Base-by-base conservation (phyloP, 805 yeast species). In the Metschnikowia aberdeeniae region DNA sequence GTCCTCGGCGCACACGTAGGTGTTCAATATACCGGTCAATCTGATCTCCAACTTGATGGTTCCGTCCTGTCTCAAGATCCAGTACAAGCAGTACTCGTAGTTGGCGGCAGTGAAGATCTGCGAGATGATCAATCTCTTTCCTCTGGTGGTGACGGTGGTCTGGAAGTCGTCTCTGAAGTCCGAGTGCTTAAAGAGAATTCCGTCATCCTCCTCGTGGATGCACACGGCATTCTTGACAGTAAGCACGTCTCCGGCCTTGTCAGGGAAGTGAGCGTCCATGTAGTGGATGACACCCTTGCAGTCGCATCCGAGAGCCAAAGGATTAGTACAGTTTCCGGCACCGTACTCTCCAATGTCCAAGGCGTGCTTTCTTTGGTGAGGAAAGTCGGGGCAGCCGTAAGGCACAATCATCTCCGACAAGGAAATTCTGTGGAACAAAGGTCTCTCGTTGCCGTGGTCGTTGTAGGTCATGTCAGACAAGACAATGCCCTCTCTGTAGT, bases 271-370 rank as follows among this genome's bases (percentile, higher is more conserved):
- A n/a, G 87, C 90, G 66, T 86, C 90, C 66, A 86, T 62, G 68
- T 86, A 86, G 64, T 86, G 90, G 57, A 86, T 86, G 36, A 80
- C 88, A 62, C 93, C 93, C 64, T 86, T 85, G 72, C 93, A 86
- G 65, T 86, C 93, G 63, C 93, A 86, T 34, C 92, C 92, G 44
- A 85, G 75, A 17, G 84, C 69, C 53, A 86, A 73, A 29, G 90
- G 86, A 67, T 86, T 86, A 43, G 93, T 82, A 82, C 86, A 81
- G 71, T 80, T 80, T 60, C 93, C 93, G 51, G 89, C 92, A 69
- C 93, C 93, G 62, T 85, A 85, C 65, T 86, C 93, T 63, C 93
- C 93, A 54, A 86, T 80, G 67, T 86, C 93, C 66, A 86, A 79
- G 36, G 93, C 93, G 58, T 86, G 93, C 67, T 86, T 86, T 69